A percentile compares a stretch with the other conserved stretches of the same genome.
Conservation (phyloP, 2,329 filamentous ascomycete genomes). For the Aspergillus oerlinghausenensis region DNA sequence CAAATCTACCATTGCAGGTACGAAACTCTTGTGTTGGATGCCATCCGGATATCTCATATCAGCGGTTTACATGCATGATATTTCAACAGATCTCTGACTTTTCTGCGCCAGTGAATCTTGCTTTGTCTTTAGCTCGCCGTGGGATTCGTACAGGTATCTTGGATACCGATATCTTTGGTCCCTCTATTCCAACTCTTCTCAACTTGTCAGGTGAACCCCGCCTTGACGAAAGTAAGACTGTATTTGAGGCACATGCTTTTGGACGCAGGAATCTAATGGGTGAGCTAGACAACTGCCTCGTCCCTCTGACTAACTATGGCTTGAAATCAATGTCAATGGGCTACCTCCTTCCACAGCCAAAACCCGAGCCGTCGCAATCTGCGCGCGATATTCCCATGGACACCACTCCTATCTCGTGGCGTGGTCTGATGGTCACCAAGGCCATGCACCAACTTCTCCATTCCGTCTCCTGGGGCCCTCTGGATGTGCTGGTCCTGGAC, state of each 20-base stretch:
- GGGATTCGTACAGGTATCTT: slow-evolving; percentile 82
- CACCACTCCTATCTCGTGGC: slow-evolving; percentile 80
- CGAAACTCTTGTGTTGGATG: slow-evolving; percentile 13
- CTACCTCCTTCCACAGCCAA: slow-evolving; percentile 61
- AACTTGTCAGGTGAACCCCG: slow-evolving; percentile 75
- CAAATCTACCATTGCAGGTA: slow-evolving; percentile 87
- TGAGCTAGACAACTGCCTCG: slow-evolving; percentile 50
- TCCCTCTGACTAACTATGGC: slow-evolving; percentile 90
- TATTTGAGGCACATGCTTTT: not conserved
- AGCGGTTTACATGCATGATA: no score
- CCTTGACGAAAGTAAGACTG: slow-evolving; percentile 62
- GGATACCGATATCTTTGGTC: slow-evolving; percentile 95
- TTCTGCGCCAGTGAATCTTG: slow-evolving; percentile 62
- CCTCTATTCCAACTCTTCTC: slow-evolving; percentile 86
- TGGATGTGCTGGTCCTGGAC: slow-evolving; percentile 87
- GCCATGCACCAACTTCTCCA: slow-evolving; percentile 92
- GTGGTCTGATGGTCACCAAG: slow-evolving; percentile 96
- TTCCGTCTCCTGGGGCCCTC: slow-evolving; percentile 85
- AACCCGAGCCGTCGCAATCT: slow-evolving; percentile 18
- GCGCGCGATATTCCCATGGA: slow-evolving; percentile 35
- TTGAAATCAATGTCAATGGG: slow-evolving; percentile 99
- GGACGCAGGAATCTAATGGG: not conserved
- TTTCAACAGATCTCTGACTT: not conserved
- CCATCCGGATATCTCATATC: not conserved
- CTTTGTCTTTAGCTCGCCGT: slow-evolving; percentile 75